Evolutionary conservation across 805 yeast species (phyloP), one percentile per base, ranked within the genome.

Genomic region (Nakazawaea holstii): DNA sequence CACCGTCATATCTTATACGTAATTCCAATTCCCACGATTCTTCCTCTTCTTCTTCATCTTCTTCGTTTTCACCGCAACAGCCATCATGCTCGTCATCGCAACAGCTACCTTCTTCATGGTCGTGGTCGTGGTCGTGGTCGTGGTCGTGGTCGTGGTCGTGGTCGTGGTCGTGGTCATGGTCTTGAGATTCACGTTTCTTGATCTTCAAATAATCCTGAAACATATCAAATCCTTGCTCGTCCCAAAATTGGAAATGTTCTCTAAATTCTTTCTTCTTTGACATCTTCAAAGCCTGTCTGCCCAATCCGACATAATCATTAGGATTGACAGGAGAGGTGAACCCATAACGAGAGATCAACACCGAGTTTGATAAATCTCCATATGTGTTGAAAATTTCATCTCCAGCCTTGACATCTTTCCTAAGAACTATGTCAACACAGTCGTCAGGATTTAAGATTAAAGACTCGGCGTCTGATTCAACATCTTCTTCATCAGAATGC

Each of bases 311-410:
- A 2, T 73, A 59, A 53, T 85, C 89, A 55, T 77, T 72, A 1
- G 69, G 66, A 53, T 81, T 79, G n/a, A 67, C 66, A 43, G 70
- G 66, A 33, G 76, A 68, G 8, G 82, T 76, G 60, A 91, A 90
- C 1, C 97, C 97, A 60, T 90, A 91, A 48, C 87, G 74, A 11
- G 90, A 79, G 11, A 90, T 61, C 36, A 91, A 65, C 33, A 77
- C 73, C 0, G 85, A 70, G 54, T 87, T 88, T 13, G 82, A 65
- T 35, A 84, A 69, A 27, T 81, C 84, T 0, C 97, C 97, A 56
- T 90, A 91, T 0, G 94, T 81, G 64, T 88, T 90, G 69, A 82
- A 87, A 11, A 92, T 58, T 58, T 92, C 97, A 10, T 69, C 61
- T 7, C 79, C 78, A 31, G 65, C 59, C 1, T 56, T 43, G 0